Evolutionary conservation across 495 filamentous ascomycete species (phyloP).

Genomic region (Podospora pseudocomata): DNA sequence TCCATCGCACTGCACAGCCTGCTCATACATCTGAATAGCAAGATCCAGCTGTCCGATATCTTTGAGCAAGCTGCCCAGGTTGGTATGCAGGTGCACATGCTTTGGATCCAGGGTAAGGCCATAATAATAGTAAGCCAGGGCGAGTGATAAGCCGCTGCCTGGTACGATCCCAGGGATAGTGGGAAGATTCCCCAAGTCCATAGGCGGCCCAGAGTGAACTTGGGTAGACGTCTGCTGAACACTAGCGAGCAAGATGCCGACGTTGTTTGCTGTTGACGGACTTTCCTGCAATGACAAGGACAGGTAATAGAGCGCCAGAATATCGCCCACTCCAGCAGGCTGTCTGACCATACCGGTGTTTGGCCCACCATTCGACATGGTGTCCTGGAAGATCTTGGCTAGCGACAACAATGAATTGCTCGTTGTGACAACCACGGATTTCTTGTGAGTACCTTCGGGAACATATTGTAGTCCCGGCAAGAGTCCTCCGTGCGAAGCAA

Average conservation of each 20-base stretch:
- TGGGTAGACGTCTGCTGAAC: slow-evolving; percentile 71
- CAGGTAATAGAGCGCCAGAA: slow-evolving; percentile 92
- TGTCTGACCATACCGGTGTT: slow-evolving; percentile 55
- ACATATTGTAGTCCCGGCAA: slow-evolving; percentile 81
- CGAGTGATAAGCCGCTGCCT: slow-evolving; percentile 83
- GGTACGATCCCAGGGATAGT: slow-evolving; percentile 75
- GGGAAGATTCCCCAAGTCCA: slow-evolving; percentile 35
- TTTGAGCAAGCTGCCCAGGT: slow-evolving; percentile 91
- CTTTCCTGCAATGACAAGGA: slow-evolving; percentile 93
- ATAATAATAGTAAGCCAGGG: slow-evolving; percentile 92
- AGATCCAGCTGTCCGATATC: slow-evolving; percentile 90
- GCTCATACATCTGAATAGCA: slow-evolving; percentile 96
- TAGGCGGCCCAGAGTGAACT: slow-evolving; percentile 32
- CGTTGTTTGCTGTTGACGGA: slow-evolving; percentile 97
- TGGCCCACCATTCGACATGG: slow-evolving; percentile 77
- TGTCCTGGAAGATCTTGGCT: slow-evolving; percentile 98
- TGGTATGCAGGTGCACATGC: slow-evolving; percentile 98
- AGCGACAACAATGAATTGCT: slow-evolving; percentile 94
- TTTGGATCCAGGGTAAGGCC: slow-evolving; percentile 78
- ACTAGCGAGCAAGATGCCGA: slow-evolving; percentile 91
- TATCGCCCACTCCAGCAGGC: slow-evolving; percentile 81
- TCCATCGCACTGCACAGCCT: slow-evolving; percentile 84
- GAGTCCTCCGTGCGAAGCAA: slow-evolving; percentile 64
- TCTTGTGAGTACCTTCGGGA: slow-evolving; percentile 65
- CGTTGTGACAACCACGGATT: slow-evolving; percentile 84